Conservation (phyloP, 495 filamentous ascomycete genomes). For the Thozetella sp. region DNA sequence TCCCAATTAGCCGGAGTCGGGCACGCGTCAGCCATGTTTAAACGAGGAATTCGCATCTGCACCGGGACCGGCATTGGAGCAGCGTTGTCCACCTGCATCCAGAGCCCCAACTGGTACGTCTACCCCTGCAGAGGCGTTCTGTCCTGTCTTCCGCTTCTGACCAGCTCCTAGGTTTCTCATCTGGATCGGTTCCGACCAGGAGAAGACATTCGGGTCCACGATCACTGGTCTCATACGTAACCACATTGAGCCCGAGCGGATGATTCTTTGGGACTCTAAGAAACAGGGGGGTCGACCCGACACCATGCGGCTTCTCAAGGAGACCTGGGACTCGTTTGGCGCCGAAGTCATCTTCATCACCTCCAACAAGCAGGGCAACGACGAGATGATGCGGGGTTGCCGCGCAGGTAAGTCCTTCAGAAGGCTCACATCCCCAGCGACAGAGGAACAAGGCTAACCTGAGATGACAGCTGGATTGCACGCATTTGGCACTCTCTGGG, state of each 20-base stretch:
- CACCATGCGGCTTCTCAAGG: conserved; percentile 39
- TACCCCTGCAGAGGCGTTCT: not conserved
- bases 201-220: conserved; percentile 44
- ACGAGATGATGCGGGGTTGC: conserved; percentile 49
- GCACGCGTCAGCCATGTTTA: conserved; percentile 46
- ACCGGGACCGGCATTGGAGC: conserved; percentile 47
- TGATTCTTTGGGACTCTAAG: conserved; percentile 51
- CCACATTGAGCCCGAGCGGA: conserved; percentile 43
- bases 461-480: conserved; percentile 35
- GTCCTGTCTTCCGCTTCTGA: conserved; percentile 5
- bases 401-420: conserved; percentile 28
- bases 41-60: conserved; percentile 43
- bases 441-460: no score
- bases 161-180: conserved; percentile 36
- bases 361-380: conserved; percentile 44
- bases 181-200: conserved; percentile 47
- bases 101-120: conserved; percentile 39
- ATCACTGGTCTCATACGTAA: conserved; percentile 40
- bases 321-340: conserved; percentile 41
- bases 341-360: conserved; percentile 52
- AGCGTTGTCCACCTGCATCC: conserved; percentile 45
- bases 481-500: conserved; percentile 47
- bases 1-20: conserved; percentile 37
- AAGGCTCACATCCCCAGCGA: not conserved
- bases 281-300: conserved; percentile 43